These are phyloP conservation scores for Dryadomyces quercivorus DNA, from an alignment of 2,329 filamentous ascomycete species.

Conservation along the genomic window DNA sequence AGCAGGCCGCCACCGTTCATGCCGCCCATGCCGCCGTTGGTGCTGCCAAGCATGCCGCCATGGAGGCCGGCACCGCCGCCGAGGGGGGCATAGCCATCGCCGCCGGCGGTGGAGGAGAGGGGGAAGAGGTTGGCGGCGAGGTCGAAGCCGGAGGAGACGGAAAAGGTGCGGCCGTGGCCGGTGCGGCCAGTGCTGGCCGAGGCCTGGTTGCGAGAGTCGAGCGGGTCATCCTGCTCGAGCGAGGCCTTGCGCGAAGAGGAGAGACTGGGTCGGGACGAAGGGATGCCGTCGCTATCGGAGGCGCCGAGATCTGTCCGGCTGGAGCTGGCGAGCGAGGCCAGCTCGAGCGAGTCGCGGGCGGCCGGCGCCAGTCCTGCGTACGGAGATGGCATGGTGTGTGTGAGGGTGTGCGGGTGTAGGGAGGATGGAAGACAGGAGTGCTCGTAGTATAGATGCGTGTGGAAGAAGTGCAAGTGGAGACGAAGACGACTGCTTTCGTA, in stretches of 20 bases:
- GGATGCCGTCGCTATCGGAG: conserved; percentile 44
- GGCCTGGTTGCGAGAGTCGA: conserved; percentile 49
- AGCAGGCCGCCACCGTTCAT: conserved; percentile 43
- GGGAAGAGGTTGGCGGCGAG: conserved; percentile 91
- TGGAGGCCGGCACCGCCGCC: conserved; percentile 45
- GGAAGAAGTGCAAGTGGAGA: background rate
- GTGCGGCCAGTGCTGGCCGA: conserved; percentile 15
- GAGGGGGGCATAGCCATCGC: conserved; percentile 69
- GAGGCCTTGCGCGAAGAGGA: conserved; percentile 89
- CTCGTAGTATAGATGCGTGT: background rate
- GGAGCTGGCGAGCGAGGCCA: conserved; percentile 85
- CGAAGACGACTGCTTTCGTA: background rate
- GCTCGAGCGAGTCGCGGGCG: conserved; percentile 84
- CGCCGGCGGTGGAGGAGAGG: conserved; percentile 61
- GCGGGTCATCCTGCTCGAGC: conserved; percentile 73
- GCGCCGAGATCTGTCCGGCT: conserved; percentile 51
- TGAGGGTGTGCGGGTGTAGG: background rate
- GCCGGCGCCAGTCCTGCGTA: conserved; percentile 32
- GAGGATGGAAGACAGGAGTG: background rate
- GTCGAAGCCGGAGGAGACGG: conserved; percentile 86
- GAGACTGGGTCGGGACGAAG: conserved; percentile 70
- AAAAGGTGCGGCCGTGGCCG: conserved; percentile 59
- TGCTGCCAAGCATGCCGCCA: conserved; percentile 36
- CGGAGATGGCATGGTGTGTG: conserved; percentile 23
- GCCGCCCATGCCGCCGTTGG: conserved; percentile 39